phyloP scores from a whole-genome alignment of 306 rosid genomes.

The Astragalus glycyphyllos region DNA sequence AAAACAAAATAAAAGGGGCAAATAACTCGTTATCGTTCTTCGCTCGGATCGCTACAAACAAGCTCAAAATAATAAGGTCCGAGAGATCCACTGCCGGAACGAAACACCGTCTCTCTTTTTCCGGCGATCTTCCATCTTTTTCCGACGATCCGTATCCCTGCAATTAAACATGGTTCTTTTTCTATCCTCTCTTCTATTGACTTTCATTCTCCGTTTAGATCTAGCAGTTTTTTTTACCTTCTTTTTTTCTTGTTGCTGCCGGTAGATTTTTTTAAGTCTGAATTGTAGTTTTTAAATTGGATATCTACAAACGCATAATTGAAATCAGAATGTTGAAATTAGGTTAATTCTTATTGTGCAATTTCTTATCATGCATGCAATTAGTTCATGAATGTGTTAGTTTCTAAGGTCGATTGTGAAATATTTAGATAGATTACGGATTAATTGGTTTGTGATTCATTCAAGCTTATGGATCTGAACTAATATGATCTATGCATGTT shows the following conservation, averaged over 20 bases:
- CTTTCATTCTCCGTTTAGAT: conserved; percentile 35
- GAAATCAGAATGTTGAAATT: neutral
- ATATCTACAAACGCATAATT: neutral
- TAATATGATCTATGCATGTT: neutral
- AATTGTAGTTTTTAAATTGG: neutral
- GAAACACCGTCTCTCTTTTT: conserved; percentile 27
- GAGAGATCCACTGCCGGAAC: conserved; percentile 47
- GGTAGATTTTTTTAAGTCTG: neutral
- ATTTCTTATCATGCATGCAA: neutral
- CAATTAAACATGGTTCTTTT: conserved; percentile 45
- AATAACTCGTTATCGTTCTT: conserved; percentile 4
- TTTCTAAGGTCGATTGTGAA: neutral
- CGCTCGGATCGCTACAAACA: neutral
- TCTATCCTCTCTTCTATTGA: neutral
- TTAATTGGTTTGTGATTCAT: neutral
- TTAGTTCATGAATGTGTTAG: neutral
- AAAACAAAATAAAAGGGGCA: conserved; percentile 14
- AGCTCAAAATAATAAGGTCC: conserved; percentile 30
- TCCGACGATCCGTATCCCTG: conserved; percentile 25
- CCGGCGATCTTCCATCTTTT: conserved; percentile 48
- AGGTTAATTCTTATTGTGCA: neutral
- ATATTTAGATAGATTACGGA: neutral
- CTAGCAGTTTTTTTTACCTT: neutral
- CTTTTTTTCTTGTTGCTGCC: neutral
- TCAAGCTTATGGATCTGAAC: conserved; percentile 15